Percentiles rank a stretch among this genome's conserved stretches.
Conservation (phyloP, 371 early-diverging fungal genomes). For the Coemansia sp. region DNA sequence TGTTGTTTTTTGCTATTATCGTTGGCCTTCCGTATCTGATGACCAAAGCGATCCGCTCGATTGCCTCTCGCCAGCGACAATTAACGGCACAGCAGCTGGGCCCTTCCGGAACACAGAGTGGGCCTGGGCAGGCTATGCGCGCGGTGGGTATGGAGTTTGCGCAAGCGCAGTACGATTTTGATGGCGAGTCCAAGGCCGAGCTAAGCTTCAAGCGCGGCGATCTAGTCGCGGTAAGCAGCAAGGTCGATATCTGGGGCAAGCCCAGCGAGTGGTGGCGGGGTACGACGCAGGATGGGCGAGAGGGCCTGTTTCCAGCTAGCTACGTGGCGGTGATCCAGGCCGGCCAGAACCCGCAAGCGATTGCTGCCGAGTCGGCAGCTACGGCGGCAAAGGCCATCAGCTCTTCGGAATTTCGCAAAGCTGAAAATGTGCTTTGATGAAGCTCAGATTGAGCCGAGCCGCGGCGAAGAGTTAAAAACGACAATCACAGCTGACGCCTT, state of each 20-base stretch:
- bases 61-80: slow-evolving; percentile 59
- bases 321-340: slow-evolving; percentile 72
- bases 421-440: slow-evolving; percentile 10
- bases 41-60: slow-evolving; percentile 75
- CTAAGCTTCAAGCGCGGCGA: slow-evolving; percentile 82
- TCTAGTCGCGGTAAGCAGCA: slow-evolving; percentile 77
- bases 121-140: slow-evolving; percentile 48
- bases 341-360: slow-evolving; percentile 48
- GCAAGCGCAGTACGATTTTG: slow-evolving; percentile 83
- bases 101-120: slow-evolving; percentile 8
- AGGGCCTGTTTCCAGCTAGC: slow-evolving; percentile 90
- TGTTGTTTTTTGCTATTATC: slow-evolving; percentile 76
- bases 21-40: slow-evolving; percentile 90
- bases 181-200: slow-evolving; percentile 73
- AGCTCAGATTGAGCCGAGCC: too few relatives aligned
- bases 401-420: slow-evolving; percentile 27
- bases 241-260: slow-evolving; percentile 75
- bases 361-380: slow-evolving; percentile 34
- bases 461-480: neutral
- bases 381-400: slow-evolving; percentile 27
- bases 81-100: slow-evolving; percentile 48
- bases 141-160: slow-evolving; percentile 81
- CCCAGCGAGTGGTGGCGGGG: slow-evolving; percentile 94
- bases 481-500: neutral
- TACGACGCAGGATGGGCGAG: slow-evolving; percentile 70